Conservation (phyloP, 2,329 filamentous ascomycete genomes). For the Grosmannia clavigera region DNA sequence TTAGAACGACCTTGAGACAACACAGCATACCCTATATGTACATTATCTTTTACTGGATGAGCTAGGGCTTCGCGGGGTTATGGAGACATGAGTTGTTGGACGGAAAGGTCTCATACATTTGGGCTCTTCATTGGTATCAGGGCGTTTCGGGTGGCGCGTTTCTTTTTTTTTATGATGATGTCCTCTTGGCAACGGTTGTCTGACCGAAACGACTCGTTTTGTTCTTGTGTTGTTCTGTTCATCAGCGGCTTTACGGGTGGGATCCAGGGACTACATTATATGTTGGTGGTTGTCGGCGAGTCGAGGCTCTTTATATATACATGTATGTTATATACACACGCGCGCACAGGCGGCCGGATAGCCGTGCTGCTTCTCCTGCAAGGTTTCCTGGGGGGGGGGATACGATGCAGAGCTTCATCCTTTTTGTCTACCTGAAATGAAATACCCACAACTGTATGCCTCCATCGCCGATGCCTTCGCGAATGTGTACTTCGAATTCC, state of each 20-base stretch:
- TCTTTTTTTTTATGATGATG: background rate
- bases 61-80: background rate
- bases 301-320: background rate
- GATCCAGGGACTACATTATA: background rate
- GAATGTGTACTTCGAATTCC: too few relatives aligned
- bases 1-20: background rate
- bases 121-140: background rate
- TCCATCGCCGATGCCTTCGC: background rate
- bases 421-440: background rate
- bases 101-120: background rate
- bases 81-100: background rate
- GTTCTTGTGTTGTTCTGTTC: background rate
- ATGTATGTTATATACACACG: background rate
- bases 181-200: background rate
- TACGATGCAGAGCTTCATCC: background rate
- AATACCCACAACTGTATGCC: background rate
- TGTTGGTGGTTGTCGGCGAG: background rate
- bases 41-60: background rate
- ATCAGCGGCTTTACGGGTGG: background rate
- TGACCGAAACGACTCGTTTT: background rate
- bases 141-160: slow-evolving; percentile 1
- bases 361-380: background rate
- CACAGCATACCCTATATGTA: background rate
- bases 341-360: background rate
- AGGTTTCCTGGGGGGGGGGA: background rate